A percentile compares a stretch with the other conserved stretches of the same genome.
Evolutionary conservation across 495 filamentous ascomycete species (phyloP).

Genomic region (Aspergillus sparsus): DNA sequence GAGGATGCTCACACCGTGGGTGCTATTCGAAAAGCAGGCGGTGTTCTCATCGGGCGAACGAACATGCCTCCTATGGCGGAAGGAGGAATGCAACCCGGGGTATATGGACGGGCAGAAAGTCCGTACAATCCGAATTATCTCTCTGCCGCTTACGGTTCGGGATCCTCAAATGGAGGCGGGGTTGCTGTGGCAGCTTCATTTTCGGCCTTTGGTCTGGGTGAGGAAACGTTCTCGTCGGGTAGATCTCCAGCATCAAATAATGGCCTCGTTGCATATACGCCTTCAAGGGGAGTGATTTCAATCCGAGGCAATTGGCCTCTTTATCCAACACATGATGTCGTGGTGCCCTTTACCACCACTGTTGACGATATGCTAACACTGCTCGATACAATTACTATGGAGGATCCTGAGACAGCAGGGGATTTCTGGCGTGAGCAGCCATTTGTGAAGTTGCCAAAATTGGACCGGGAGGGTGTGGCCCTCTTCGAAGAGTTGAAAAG

Average conservation of each 20-base stretch:
- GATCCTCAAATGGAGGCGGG: slow-evolving; percentile 31
- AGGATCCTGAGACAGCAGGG: slow-evolving; percentile 5
- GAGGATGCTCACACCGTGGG: slow-evolving; percentile 51
- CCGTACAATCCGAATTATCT: slow-evolving; percentile 31
- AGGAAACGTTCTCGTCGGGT: slow-evolving; percentile 23
- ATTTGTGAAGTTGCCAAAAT: slow-evolving; percentile 17
- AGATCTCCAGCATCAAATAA: slow-evolving; percentile 25
- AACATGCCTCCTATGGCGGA: slow-evolving; percentile 40
- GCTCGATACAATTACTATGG: slow-evolving; percentile 16
- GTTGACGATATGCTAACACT: slow-evolving; percentile 20
- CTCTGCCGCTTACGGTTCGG: slow-evolving; percentile 34
- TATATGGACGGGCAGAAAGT: slow-evolving; percentile 36
- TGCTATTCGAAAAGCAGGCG: slow-evolving; percentile 63
- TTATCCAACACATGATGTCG: slow-evolving; percentile 21
- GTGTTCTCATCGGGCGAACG: slow-evolving; percentile 58
- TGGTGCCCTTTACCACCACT: slow-evolving; percentile 21
- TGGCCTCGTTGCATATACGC: slow-evolving; percentile 22
- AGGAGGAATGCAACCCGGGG: slow-evolving; percentile 37
- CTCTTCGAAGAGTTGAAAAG: not conserved
- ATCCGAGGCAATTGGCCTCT: slow-evolving; percentile 23
- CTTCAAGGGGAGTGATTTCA: slow-evolving; percentile 21
- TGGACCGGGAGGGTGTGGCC: not conserved
- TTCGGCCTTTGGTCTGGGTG: slow-evolving; percentile 21
- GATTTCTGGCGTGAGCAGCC: slow-evolving; percentile 24
- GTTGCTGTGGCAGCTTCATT: not conserved